Evolutionary conservation across 208 protist genomes (phyloP), one percentile per base, ranked within the genome.

Genomic region (Acanthamoeba lenticulata): DNA sequence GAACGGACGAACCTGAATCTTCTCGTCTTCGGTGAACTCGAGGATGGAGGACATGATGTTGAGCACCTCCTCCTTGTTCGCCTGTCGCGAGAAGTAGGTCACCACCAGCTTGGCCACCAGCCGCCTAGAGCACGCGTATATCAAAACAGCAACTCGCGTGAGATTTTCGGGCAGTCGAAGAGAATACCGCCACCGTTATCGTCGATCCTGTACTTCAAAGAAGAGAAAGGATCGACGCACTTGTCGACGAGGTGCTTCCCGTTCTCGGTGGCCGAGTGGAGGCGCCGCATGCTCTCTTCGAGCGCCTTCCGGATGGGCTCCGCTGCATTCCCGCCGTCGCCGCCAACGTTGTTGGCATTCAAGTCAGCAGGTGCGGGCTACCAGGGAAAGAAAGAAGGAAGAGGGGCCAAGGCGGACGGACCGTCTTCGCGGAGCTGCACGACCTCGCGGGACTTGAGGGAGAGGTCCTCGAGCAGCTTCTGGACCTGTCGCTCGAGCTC

Each of bases 31-130:
- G 21, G 77, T 60, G 11, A 86, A 86, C 77, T 86, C 77, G 13
- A 86, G 77, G 44, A 86, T 49, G 44, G 44, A 60, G 29, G 77
- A 47, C 77, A 86, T 86, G 21, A 86, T 47, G 77, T 86, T 86
- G 29, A 86, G 77, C 21, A 86, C 45, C 77, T 86, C 77, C 27
- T 32, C 21, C 77, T 57, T 55, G 45, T 86, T 86, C 38, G 38
- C 24, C 40, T 47, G 45, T 17, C 77, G 77, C 15, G 38, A 47
- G 44, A 86, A 86, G 45, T 86, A 86, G 36, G 77, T 86, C 36
- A 86, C 77, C 21, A 86, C 38, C 27, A 86, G 45, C 45, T 86
- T 86, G 44, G 77, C 38, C 15, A 86, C 40, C 4, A 86, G 40
- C 24, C 77, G 77, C 77, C 77, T 86, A 77, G 52, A 60, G 52